Percentiles rank a stretch among this genome's conserved stretches.
These are phyloP conservation scores for Lecanicillium sp. DNA, from an alignment of 2,329 filamentous ascomycete genomes.

Conservation along the genomic window DNA sequence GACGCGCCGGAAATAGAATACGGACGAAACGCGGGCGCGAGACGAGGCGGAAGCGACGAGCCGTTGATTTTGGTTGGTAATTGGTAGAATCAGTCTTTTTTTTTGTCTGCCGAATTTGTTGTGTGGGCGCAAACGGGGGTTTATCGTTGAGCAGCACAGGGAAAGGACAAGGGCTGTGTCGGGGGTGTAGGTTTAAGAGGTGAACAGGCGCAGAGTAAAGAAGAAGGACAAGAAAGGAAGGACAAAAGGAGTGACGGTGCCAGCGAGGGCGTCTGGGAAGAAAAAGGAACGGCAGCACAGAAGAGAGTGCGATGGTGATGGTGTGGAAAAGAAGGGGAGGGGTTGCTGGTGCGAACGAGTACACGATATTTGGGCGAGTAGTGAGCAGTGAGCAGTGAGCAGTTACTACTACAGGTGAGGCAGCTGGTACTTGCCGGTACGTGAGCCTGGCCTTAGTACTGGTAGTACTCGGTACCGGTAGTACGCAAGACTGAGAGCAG, in stretches of 20 bases:
- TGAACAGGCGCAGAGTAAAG: background rate
- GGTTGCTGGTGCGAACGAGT: background rate
- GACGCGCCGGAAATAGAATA: background rate
- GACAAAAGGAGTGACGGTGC: slow-evolving; percentile 1
- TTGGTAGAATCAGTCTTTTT: too few relatives aligned
- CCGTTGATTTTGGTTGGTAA: too few relatives aligned
- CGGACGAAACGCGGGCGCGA: background rate
- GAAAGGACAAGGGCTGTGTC: background rate
- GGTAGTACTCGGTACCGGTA: background rate
- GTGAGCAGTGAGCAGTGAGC: too few relatives aligned
- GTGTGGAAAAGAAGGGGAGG: background rate
- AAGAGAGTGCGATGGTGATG: slow-evolving; percentile 5
- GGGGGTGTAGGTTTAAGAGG: background rate
- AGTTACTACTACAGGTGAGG: too few relatives aligned
- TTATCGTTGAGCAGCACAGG: background rate
- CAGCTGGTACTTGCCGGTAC: too few relatives aligned
- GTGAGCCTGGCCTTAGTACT: background rate
- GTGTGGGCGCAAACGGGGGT: background rate
- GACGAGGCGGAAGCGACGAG: too few relatives aligned
- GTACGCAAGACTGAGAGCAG: background rate
- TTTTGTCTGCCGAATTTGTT: background rate
- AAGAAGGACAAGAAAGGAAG: background rate
- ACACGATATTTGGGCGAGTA: background rate
- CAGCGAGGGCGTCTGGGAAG: background rate
- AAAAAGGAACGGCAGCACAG: slow-evolving; percentile 9